A percentile compares a stretch with the other conserved stretches of the same genome.
Conservation (phyloP, 169 alveolate species). For the Perkinsus marinus region DNA sequence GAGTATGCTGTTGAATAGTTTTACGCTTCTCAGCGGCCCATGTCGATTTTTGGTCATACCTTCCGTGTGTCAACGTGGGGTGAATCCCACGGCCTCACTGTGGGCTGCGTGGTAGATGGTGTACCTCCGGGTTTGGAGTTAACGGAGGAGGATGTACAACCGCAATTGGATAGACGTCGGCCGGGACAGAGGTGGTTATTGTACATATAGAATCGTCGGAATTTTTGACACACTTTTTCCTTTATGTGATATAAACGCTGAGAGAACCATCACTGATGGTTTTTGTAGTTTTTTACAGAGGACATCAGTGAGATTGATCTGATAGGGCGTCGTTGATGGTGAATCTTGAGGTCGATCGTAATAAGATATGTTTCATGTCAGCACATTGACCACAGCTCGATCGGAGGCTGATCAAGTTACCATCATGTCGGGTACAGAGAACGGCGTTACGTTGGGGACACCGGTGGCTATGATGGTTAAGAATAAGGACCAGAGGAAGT, state of each 20-base stretch:
- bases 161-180: constrained; percentile 39
- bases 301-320: too few relatives aligned
- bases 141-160: constrained; percentile 27
- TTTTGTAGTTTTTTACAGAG: too few relatives aligned
- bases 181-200: constrained; percentile 38
- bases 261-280: too few relatives aligned
- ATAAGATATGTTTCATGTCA: constrained; percentile 2
- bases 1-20: too few relatives aligned
- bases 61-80: constrained; percentile 54
- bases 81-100: constrained; percentile 49
- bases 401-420: constrained; percentile 33
- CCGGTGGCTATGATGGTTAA: constrained; percentile 38
- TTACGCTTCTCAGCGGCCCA: neutral
- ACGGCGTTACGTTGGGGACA: constrained; percentile 45
- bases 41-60: constrained; percentile 45
- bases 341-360: too few relatives aligned
- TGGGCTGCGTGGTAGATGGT: constrained; percentile 58
- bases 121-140: constrained; percentile 43
- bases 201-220: too few relatives aligned
- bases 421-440: constrained; percentile 40
- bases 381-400: constrained; percentile 35
- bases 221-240: too few relatives aligned
- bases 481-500: constrained; percentile 34
- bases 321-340: too few relatives aligned
- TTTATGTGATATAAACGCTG: too few relatives aligned